These are phyloP conservation scores for Tremellales sp. DNA, from an alignment of 1,284 basidiomycete species.

Conservation along the genomic window DNA sequence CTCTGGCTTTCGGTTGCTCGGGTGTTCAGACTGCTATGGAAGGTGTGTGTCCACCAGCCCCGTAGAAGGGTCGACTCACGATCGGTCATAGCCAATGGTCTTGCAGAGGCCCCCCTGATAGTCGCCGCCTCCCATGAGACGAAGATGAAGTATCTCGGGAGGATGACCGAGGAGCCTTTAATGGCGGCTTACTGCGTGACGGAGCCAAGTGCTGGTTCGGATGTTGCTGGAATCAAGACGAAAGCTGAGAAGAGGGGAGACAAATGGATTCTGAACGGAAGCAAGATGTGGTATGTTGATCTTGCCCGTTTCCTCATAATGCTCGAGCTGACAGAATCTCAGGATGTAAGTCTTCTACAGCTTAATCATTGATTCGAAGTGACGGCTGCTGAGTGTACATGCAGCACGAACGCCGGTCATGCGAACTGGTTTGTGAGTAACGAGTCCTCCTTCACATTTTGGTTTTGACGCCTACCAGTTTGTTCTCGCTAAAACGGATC, in stretches of 20 bases:
- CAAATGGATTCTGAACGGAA: conserved; percentile 53
- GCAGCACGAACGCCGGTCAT: conserved; percentile 53
- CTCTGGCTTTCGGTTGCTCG: conserved; percentile 54
- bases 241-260: conserved; percentile 54
- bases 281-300: conserved; percentile 53
- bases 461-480: conserved; percentile 35
- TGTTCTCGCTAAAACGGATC: conserved; percentile 55
- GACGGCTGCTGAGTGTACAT: conserved; percentile 10
- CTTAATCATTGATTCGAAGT: not conserved
- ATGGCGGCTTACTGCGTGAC: conserved; percentile 57
- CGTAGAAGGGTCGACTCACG: conserved; percentile 12
- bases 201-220: conserved; percentile 55
- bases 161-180: conserved; percentile 57
- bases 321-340: not conserved
- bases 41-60: conserved; percentile 21
- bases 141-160: conserved; percentile 56
- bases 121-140: conserved; percentile 53
- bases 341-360: conserved; percentile 41
- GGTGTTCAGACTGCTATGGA: conserved; percentile 55
- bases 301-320: not conserved
- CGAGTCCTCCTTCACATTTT: not conserved
- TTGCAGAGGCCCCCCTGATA: conserved; percentile 55
- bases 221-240: conserved; percentile 54
- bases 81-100: conserved; percentile 46
- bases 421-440: conserved; percentile 50